These are phyloP conservation scores for Sesbania bispinosa DNA, from an alignment of 306 rosid species.

Conservation along the genomic window DNA sequence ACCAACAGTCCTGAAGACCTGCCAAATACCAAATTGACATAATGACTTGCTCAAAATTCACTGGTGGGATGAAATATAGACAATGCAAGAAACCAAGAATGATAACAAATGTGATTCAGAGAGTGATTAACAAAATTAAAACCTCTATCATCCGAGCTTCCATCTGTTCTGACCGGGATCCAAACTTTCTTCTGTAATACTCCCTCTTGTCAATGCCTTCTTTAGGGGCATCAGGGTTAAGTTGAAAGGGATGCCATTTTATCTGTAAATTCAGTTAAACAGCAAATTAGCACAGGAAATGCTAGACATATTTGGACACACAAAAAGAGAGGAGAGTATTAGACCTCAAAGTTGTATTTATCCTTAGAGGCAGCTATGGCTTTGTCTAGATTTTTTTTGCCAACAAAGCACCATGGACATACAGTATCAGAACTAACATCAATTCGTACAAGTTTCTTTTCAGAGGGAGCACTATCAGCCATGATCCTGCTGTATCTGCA, in stretches of 20 bases:
- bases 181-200: slow-evolving; percentile 57
- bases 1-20: slow-evolving; percentile 58
- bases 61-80: not conserved
- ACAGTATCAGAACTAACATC: slow-evolving; percentile 79
- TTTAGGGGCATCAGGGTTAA: slow-evolving; percentile 72
- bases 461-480: slow-evolving; percentile 41
- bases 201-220: slow-evolving; percentile 72
- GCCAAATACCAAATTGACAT: slow-evolving; percentile 33
- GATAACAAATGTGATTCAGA: not conserved
- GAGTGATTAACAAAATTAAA: not conserved
- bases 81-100: too few species aligned
- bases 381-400: slow-evolving; percentile 76
- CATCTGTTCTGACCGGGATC: slow-evolving; percentile 51
- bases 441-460: slow-evolving; percentile 56
- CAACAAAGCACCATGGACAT: slow-evolving; percentile 94
- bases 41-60: not conserved
- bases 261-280: slow-evolving; percentile 43
- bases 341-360: slow-evolving; percentile 71
- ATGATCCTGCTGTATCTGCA: slow-evolving; percentile 47
- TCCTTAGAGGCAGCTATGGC: slow-evolving; percentile 67
- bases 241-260: slow-evolving; percentile 88
- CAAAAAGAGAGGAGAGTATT: not conserved
- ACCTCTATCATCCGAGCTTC: slow-evolving; percentile 84
- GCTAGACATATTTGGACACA: not conserved
- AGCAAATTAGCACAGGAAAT: not conserved